Percentiles rank a stretch among this genome's conserved stretches.
Evolutionary conservation across 2,329 filamentous ascomycete genomes (phyloP).

Genomic region (Aspergillus eucalypticola): DNA sequence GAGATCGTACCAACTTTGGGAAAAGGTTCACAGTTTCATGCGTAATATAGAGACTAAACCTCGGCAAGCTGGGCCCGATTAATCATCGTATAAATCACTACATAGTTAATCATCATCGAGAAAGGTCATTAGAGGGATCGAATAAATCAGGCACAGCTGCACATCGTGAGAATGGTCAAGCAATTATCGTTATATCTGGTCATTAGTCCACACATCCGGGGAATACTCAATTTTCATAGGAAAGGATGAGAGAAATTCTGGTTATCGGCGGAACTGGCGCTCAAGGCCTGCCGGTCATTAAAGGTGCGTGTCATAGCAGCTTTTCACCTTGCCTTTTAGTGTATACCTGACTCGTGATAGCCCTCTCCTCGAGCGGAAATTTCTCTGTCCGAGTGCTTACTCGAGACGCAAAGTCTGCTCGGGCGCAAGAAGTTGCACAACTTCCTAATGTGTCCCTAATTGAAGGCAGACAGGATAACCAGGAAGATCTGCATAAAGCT

Average conservation of each 20-base stretch:
- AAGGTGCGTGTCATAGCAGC: background rate
- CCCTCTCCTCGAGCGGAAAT: background rate
- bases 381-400: slow-evolving; percentile 49
- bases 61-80: too few species aligned
- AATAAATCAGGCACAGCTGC: too few species aligned
- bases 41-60: too few species aligned
- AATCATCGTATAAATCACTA: too few species aligned
- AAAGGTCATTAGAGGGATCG: too few species aligned
- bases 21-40: too few species aligned
- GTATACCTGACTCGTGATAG: background rate
- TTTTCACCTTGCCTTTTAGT: too few species aligned
- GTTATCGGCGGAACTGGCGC: slow-evolving; percentile 8
- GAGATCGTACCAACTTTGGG: too few species aligned
- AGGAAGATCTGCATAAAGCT: slow-evolving; percentile 46
- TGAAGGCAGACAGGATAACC: slow-evolving; percentile 50
- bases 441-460: slow-evolving; percentile 52
- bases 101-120: too few species aligned
- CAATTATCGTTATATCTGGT: too few species aligned
- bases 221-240: background rate
- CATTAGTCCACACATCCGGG: too few species aligned
- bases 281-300: slow-evolving; percentile 2
- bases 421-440: slow-evolving; percentile 46
- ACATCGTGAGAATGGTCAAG: too few species aligned
- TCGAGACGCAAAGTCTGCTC: slow-evolving; percentile 44
- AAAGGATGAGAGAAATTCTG: background rate